Evolutionary conservation across 2,329 filamentous ascomycete species (phyloP).

Genomic region (Lachnellula arida): DNA sequence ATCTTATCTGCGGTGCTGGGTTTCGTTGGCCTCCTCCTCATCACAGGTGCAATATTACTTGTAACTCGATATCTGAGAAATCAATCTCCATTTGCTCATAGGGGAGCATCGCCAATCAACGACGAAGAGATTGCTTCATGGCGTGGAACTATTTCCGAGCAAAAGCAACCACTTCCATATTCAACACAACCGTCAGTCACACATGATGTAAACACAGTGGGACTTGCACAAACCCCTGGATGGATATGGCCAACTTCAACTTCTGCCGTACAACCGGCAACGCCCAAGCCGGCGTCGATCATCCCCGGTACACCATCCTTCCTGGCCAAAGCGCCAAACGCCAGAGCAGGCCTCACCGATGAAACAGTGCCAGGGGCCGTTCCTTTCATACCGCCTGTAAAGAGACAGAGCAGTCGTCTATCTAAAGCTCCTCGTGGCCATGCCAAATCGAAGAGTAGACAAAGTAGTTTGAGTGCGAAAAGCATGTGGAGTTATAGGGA

Average conservation of each 20-base stretch:
- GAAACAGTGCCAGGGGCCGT: slow-evolving; percentile 56
- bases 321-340: slow-evolving; percentile 56
- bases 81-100: slow-evolving; percentile 41
- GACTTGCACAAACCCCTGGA: slow-evolving; percentile 15
- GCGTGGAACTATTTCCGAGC: slow-evolving; percentile 31
- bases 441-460: slow-evolving; percentile 26
- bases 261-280: slow-evolving; percentile 19
- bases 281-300: slow-evolving; percentile 28
- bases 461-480: slow-evolving; percentile 28
- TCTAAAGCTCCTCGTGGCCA: slow-evolving; percentile 39
- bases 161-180: slow-evolving; percentile 10
- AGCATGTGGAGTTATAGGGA: slow-evolving; percentile 25
- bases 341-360: slow-evolving; percentile 58
- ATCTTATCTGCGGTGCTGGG: slow-evolving; percentile 26
- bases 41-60: slow-evolving; percentile 19
- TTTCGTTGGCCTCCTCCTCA: slow-evolving; percentile 22
- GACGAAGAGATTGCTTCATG: slow-evolving; percentile 64
- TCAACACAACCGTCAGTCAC: slow-evolving; percentile 9
- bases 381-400: slow-evolving; percentile 51
- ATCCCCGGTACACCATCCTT: slow-evolving; percentile 38
- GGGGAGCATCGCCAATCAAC: slow-evolving; percentile 57
- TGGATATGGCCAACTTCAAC: slow-evolving; percentile 27
- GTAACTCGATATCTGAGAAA: slow-evolving; percentile 19
- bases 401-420: slow-evolving; percentile 49
- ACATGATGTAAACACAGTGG: slow-evolving; percentile 9